Conservation (phyloP, 106 monocot genomes). For the Xerophyta viscosa region DNA sequence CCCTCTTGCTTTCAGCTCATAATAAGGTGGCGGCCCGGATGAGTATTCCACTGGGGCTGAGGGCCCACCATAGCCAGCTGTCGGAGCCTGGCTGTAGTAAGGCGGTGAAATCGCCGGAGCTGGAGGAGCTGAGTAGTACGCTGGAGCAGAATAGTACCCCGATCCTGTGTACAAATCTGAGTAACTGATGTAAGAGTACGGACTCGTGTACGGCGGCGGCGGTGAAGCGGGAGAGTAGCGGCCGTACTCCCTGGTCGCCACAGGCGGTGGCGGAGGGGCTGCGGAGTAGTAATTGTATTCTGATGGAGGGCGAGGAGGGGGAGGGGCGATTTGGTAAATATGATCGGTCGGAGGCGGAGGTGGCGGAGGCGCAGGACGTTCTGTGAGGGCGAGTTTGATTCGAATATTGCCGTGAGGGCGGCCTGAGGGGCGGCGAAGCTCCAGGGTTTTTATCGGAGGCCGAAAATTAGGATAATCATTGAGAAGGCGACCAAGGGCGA, state of each 20-base stretch:
- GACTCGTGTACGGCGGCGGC: slow-evolving; percentile 3
- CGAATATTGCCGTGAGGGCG: slow-evolving; percentile 85
- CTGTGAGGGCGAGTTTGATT: slow-evolving; percentile 56
- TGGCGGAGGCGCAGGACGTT: slow-evolving; percentile 26
- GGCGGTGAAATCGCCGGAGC: slow-evolving; percentile 19
- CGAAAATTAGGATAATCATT: slow-evolving; percentile 5
- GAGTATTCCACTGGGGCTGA: slow-evolving; percentile 64
- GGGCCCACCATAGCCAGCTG: slow-evolving; percentile 32
- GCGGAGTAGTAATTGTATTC: background rate
- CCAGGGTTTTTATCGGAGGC: slow-evolving; percentile 60
- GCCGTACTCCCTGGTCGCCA: slow-evolving; percentile 22
- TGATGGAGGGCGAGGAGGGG: too few species aligned
- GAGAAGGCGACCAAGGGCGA: slow-evolving; percentile 40
- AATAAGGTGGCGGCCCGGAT: slow-evolving; percentile 12
- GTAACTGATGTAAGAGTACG: slow-evolving; percentile 23
- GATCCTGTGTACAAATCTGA: slow-evolving; percentile 42
- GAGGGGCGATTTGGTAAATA: slow-evolving; percentile 29
- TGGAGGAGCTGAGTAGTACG: slow-evolving; percentile 43
- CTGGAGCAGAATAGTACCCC: slow-evolving; percentile 28
- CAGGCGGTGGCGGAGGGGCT: background rate
- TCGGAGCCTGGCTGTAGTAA: slow-evolving; percentile 32
- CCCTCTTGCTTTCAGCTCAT: slow-evolving; percentile 30
- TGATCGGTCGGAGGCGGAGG: slow-evolving; percentile 26
- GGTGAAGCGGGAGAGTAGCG: slow-evolving; percentile 31
- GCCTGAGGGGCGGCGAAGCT: slow-evolving; percentile 82